Percentiles rank a stretch among this genome's conserved stretches.
Evolutionary conservation across 768 basidiomycete genomes (phyloP).

Genomic region (Trametes sanguinea): DNA sequence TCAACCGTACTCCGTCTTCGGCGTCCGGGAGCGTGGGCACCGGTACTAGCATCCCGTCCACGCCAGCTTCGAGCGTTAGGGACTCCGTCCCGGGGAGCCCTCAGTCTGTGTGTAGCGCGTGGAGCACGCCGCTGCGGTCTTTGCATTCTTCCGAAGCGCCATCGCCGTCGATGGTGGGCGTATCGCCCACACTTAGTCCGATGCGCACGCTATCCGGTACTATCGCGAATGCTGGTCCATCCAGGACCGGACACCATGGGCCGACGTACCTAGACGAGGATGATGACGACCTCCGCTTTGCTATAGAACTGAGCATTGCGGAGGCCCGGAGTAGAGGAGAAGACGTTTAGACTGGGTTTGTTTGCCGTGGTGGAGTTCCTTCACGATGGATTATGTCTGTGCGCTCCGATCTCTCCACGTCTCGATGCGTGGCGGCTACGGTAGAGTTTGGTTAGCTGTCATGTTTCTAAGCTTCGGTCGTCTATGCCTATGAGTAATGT

Average conservation of each 20-base stretch:
- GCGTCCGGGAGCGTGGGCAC: slow-evolving; percentile 20
- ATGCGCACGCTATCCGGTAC: slow-evolving; percentile 3
- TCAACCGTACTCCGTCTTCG: slow-evolving; percentile 35
- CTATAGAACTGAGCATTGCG: slow-evolving; percentile 69
- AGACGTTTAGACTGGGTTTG: slow-evolving; percentile 18
- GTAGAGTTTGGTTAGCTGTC: too few species aligned
- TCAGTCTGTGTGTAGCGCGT: slow-evolving; percentile 31
- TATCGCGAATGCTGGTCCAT: background rate
- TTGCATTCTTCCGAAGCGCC: slow-evolving; percentile 27
- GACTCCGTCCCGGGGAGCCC: slow-evolving; percentile 27
- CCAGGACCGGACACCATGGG: background rate
- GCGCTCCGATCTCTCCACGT: too few species aligned
- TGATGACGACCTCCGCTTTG: slow-evolving; percentile 66
- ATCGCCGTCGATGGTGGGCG: slow-evolving; percentile 15
- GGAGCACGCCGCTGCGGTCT: slow-evolving; percentile 33
- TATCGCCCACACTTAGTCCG: slow-evolving; percentile 19
- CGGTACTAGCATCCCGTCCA: slow-evolving; percentile 20
- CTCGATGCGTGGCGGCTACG: too few species aligned
- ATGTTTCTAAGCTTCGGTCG: too few species aligned
- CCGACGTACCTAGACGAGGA: slow-evolving; percentile 38
- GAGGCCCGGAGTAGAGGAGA: slow-evolving; percentile 51
- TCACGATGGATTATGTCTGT: background rate
- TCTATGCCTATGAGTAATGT: too few species aligned
- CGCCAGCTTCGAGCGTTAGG: slow-evolving; percentile 17
- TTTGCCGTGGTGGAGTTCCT: background rate